Base-by-base conservation (phyloP, 306 rosid genomes). In the Coriaria nepalensis region DNA sequence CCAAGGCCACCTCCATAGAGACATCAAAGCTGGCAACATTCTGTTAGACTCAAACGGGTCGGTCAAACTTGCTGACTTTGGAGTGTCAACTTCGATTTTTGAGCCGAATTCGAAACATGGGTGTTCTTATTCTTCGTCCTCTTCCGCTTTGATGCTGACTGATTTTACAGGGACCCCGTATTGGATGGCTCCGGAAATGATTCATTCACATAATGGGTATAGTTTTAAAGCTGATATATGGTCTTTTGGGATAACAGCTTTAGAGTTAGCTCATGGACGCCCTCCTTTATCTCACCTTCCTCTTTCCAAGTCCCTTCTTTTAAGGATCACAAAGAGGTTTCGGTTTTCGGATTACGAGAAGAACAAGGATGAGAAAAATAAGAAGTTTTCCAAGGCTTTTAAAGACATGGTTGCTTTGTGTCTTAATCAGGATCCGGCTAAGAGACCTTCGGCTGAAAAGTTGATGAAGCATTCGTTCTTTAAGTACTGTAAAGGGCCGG, bases 161-260 rank as follows among this genome's bases (percentile, higher is more conserved):
- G 92, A 80, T 40, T 34, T 84, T 4, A 68, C 74, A 0, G 83
- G 79, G 9, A 72, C 83, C 4, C 86, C 83, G 0, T 84, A 80
- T 33, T 84, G 81, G 92, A 78, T 77, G 83, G 86, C 86, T 2
- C 81, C 86, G 4, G 92, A 84, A 52, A 86, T 80, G 5, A 70
- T 78, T 6, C 78, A 77, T 46, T 80, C 83, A 0, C 78, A 74
- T 35, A 63, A 47, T 0, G 92, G 86, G 0, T 77, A 74, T 49
- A 63, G 78, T 43, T 68, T 62, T 49, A 84, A 80, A 48, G 84
- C 79, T 0, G 83, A 84, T 43, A 80, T 84, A 0, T 84, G 83
- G 87, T 78, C 87, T 0, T 75, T 80, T 20, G 83, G 92, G 13
- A 78, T 80, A 45, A 80, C 83, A 0, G 76, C 83, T 5, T 49